Evolutionary conservation across 352 stramenopile genomes (phyloP).

Genomic region (Globisporangium takayamanum): DNA sequence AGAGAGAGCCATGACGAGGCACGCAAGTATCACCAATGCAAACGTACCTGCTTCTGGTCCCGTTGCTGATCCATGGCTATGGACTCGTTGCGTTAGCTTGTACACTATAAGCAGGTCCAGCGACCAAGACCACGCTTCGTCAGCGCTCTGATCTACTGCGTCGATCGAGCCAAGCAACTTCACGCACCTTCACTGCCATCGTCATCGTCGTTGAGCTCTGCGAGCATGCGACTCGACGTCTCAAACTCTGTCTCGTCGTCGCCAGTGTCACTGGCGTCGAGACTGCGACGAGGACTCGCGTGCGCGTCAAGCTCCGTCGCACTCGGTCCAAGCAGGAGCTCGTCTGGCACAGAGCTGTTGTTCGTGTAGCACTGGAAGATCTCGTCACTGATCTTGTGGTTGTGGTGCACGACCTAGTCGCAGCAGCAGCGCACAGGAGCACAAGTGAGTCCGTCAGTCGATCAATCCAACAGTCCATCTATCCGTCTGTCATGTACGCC

Average conservation of each 20-base stretch:
- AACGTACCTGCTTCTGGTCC: not conserved
- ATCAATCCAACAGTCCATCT: not conserved
- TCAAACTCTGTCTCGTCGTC: conserved; percentile 15
- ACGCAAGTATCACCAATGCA: not conserved
- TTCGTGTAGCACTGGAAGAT: conserved; percentile 77
- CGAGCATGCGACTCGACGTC: conserved; percentile 10
- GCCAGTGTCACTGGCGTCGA: conserved; percentile 10
- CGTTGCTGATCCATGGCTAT: not conserved
- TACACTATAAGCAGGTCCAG: not conserved
- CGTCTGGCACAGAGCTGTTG: conserved; percentile 73
- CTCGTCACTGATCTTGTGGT: conserved; percentile 70
- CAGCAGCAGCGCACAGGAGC: not conserved
- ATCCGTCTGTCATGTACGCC: too few species aligned
- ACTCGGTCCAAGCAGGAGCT: conserved; percentile 41
- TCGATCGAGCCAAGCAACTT: not conserved
- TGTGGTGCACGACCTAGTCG: conserved; percentile 61
- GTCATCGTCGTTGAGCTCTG: conserved; percentile 7
- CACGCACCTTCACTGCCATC: conserved; percentile 4
- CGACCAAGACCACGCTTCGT: too few species aligned
- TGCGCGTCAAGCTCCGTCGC: conserved; percentile 7
- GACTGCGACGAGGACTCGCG: conserved; percentile 10
- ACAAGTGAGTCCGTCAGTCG: not conserved
- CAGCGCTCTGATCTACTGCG: too few species aligned
- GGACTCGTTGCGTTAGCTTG: not conserved
- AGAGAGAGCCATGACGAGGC: not conserved